Percentiles rank a stretch among this genome's conserved stretches.
These are phyloP conservation scores for Cryptococcus wingfieldii DNA, from an alignment of 1,284 basidiomycete genomes.

Conservation along the genomic window DNA sequence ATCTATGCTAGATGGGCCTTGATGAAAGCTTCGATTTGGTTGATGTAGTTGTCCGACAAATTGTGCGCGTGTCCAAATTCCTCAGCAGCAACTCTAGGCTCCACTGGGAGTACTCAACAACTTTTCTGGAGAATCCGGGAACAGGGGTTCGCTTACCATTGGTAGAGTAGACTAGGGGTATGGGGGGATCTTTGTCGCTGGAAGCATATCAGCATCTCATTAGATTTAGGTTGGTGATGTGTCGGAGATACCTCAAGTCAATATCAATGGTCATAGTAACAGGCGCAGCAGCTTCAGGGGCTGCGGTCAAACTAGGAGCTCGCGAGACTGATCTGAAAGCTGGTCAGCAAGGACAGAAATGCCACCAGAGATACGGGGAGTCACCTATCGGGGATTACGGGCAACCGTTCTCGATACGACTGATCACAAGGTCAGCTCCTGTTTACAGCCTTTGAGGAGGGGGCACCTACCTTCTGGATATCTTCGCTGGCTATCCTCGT, in stretches of 20 bases:
- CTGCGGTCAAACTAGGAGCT: too few species aligned
- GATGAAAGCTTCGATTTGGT: conserved; percentile 34
- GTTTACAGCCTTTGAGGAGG: too few species aligned
- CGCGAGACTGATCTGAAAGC: too few species aligned
- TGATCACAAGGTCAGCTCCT: too few species aligned
- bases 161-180: conserved; percentile 15
- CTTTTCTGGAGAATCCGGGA: background rate
- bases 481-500: background rate
- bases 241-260: conserved; percentile 21
- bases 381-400: too few species aligned
- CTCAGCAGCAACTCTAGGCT: conserved; percentile 21
- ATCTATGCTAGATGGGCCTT: conserved; percentile 9
- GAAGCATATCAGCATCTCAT: background rate
- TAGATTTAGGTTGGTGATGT: background rate
- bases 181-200: conserved; percentile 29
- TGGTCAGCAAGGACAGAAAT: too few species aligned
- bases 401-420: too few species aligned
- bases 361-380: too few species aligned
- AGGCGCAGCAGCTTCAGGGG: too few species aligned
- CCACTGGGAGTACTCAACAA: conserved; percentile 11
- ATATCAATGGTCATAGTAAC: conserved; percentile 20
- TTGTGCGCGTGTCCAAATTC: conserved; percentile 24
- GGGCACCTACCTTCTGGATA: too few species aligned
- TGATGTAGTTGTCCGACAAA: conserved; percentile 29
- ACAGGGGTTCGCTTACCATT: conserved; percentile 14